These are phyloP conservation scores for Selaginella tamariscina DNA, from an alignment of 75 land plant species.

Conservation along the genomic window DNA sequence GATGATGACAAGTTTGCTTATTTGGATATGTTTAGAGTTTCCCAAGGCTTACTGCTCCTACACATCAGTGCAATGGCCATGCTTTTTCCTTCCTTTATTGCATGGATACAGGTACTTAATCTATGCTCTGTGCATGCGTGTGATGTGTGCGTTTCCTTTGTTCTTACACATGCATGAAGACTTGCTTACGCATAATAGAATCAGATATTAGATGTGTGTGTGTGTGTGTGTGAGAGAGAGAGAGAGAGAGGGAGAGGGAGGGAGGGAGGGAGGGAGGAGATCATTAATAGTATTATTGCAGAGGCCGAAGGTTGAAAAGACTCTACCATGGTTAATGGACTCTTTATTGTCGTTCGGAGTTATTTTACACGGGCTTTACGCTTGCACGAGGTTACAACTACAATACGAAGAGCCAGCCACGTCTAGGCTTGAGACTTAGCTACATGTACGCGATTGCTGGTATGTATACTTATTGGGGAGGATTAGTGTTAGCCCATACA, in stretches of 20 bases:
- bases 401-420: neutral
- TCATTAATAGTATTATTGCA: too few species aligned
- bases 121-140: neutral
- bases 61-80: constrained; percentile 62
- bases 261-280: too few species aligned
- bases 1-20: constrained; percentile 31
- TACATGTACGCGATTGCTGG: constrained; percentile 55
- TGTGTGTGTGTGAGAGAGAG: too few species aligned
- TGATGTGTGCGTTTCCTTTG: neutral
- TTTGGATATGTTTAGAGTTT: constrained; percentile 54
- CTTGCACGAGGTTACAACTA: constrained; percentile 26
- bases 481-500: constrained; percentile 63
- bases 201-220: too few species aligned
- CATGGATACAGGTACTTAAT: constrained; percentile 73
- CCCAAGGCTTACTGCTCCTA: constrained; percentile 58
- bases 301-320: constrained; percentile 59
- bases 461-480: constrained; percentile 48
- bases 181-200: too few species aligned
- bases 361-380: constrained; percentile 60
- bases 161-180: too few species aligned
- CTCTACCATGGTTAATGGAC: constrained; percentile 63
- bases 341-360: constrained; percentile 62
- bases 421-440: constrained; percentile 33
- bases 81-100: constrained; percentile 84
- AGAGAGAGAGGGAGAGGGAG: too few species aligned